Conservation (phyloP, 192 early-diverging fungal genomes). For the Chytriomyces confervae region DNA sequence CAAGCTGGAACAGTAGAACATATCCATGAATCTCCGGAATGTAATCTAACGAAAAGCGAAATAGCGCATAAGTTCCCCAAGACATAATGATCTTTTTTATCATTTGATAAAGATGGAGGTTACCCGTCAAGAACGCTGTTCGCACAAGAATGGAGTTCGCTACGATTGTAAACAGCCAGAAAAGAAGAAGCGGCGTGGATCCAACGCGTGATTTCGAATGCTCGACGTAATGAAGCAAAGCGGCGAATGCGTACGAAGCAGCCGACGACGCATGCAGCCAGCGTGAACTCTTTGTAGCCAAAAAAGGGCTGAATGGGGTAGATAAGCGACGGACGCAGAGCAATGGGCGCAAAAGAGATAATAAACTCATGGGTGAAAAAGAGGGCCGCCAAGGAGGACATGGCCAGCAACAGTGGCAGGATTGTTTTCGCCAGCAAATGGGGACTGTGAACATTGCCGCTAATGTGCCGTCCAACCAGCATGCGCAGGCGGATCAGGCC, state of each 20-base stretch:
- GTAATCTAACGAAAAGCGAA: slow-evolving; percentile 14
- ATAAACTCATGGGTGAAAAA: too few species aligned
- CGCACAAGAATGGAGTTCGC: slow-evolving; percentile 44
- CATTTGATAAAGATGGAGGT: background rate
- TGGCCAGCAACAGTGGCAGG: too few species aligned
- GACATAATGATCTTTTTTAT: background rate
- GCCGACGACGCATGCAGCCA: too few species aligned
- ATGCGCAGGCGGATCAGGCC: background rate
- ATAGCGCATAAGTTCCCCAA: slow-evolving; percentile 24
- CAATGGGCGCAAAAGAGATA: too few species aligned
- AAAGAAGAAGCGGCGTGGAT: slow-evolving; percentile 62
- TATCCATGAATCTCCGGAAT: background rate
- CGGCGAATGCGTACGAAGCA: slow-evolving; percentile 41
- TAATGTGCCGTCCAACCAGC: background rate
- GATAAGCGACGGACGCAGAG: too few species aligned
- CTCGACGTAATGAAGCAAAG: slow-evolving; percentile 53
- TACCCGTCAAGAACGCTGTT: slow-evolving; percentile 44
- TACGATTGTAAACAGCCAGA: slow-evolving; percentile 52
- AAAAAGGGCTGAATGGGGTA: too few species aligned
- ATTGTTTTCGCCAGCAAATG: too few species aligned
- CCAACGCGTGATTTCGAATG: slow-evolving; percentile 51
- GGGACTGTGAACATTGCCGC: background rate
- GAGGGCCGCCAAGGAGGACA: too few species aligned
- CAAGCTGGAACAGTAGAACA: slow-evolving; percentile 17
- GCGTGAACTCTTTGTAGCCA: too few species aligned